A percentile compares a stretch with the other conserved stretches of the same genome.
Evolutionary conservation across 805 yeast genomes (phyloP).

Genomic region (Barnettozyma wickerhamii): DNA sequence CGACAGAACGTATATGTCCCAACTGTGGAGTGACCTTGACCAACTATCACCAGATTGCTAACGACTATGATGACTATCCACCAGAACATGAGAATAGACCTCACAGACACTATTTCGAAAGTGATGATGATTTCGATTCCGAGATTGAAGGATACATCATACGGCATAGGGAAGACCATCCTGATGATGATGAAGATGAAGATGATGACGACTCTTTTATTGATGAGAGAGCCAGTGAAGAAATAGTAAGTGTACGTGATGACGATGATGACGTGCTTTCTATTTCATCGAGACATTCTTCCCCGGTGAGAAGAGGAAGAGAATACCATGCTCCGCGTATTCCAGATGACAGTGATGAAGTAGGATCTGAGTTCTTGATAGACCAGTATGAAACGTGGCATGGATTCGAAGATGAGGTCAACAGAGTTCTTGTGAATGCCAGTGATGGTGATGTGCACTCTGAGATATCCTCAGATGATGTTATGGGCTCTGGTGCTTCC

Average conservation of each 20-base stretch:
- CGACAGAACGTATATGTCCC: slow-evolving; percentile 59
- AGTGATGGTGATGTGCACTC: slow-evolving; percentile 1
- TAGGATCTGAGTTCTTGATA: too few relatives aligned
- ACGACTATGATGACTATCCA: too few relatives aligned
- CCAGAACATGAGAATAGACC: background rate
- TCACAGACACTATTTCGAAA: background rate
- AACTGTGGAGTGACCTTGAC: slow-evolving; percentile 66
- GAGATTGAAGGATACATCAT: background rate
- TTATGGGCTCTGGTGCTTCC: background rate
- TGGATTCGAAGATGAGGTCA: slow-evolving; percentile 7
- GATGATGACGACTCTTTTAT: slow-evolving; percentile 15
- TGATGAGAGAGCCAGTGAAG: slow-evolving; percentile 15
- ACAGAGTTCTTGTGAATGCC: background rate
- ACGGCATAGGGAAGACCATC: background rate
- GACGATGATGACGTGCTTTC: background rate
- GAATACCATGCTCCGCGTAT: slow-evolving; percentile 4
- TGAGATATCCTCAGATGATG: background rate
- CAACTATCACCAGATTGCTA: too few relatives aligned
- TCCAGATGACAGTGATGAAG: slow-evolving; percentile 1
- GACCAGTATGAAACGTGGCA: slow-evolving; percentile 12
- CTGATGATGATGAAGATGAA: slow-evolving; percentile 2
- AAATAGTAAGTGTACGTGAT: slow-evolving; percentile 6
- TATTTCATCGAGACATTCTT: slow-evolving; percentile 13
- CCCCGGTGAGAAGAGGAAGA: slow-evolving; percentile 14
- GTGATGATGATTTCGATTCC: background rate